These are phyloP conservation scores for Silene conica DNA, from an alignment of 148 eudicot genomes.

Conservation along the genomic window DNA sequence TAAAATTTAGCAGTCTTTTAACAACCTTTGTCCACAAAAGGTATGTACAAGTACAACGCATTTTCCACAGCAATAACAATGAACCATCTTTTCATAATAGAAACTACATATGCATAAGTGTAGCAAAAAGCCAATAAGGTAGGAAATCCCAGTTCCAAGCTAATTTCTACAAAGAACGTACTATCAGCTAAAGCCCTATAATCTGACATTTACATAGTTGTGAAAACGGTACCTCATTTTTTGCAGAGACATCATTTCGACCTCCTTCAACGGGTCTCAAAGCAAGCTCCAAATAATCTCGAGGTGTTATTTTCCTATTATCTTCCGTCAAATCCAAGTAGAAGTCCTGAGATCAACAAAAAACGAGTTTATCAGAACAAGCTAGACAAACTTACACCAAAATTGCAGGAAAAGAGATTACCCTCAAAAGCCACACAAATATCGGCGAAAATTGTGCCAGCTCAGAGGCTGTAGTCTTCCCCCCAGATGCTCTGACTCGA, in stretches of 20 bases:
- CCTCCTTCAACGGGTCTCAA: slow-evolving; percentile 72
- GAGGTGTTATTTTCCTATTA: slow-evolving; percentile 83
- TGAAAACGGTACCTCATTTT: slow-evolving; percentile 81
- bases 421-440: slow-evolving; percentile 97
- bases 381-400: not conserved
- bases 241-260: slow-evolving; percentile 68
- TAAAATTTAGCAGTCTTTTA: not conserved
- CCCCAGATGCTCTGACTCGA: slow-evolving; percentile 91
- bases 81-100: no score
- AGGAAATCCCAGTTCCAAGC: no score
- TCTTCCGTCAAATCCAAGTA: slow-evolving; percentile 90
- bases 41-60: not conserved
- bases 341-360: slow-evolving; percentile 57
- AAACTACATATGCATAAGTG: no score
- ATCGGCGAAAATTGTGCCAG: slow-evolving; percentile 95
- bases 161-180: no score
- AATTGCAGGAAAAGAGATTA: slow-evolving; percentile 25
- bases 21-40: no score
- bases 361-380: not conserved
- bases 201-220: no score
- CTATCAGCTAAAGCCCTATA: not conserved
- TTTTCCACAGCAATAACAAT: not conserved
- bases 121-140: no score
- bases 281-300: slow-evolving; percentile 96
- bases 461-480: slow-evolving; percentile 80